Conservation (phyloP, 441 rosid species). For the Populus hybrid region DNA sequence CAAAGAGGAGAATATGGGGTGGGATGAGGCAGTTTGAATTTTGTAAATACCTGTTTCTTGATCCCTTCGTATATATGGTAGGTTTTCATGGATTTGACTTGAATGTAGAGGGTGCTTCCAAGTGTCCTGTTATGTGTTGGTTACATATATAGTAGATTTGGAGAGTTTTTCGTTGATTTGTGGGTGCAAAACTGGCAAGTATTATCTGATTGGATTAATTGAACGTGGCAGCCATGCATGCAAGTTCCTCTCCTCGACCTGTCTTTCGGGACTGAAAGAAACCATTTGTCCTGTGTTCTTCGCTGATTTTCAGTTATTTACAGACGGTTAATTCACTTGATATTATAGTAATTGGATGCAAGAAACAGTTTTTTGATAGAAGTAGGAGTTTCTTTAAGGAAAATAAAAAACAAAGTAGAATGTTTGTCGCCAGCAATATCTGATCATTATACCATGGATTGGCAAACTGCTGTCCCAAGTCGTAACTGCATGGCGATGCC, state of each 20-base stretch:
- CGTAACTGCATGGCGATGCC: background rate
- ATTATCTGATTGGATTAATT: background rate
- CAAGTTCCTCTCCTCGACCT: background rate
- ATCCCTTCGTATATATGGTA: background rate
- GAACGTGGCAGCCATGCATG: slow-evolving; percentile 30
- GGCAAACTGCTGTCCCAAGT: background rate
- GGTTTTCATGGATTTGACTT: background rate
- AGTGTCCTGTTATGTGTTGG: slow-evolving; percentile 19
- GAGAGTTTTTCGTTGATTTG: background rate
- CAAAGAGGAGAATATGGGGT: background rate
- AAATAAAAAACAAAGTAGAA: background rate
- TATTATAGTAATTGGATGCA: background rate
- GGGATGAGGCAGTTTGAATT: background rate
- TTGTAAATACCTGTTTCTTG: background rate
- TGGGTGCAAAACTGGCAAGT: slow-evolving; percentile 10
- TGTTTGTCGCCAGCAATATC: background rate
- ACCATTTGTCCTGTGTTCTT: background rate
- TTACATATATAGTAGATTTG: background rate
- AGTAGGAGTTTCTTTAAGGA: background rate
- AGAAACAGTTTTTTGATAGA: background rate
- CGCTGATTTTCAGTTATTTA: background rate
- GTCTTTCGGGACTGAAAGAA: background rate
- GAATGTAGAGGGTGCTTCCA: slow-evolving; percentile 6
- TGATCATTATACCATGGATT: background rate
- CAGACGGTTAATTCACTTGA: background rate